phyloP scores from a whole-genome alignment of 331 rosid genomes.

The Pyrus hybrid region DNA sequence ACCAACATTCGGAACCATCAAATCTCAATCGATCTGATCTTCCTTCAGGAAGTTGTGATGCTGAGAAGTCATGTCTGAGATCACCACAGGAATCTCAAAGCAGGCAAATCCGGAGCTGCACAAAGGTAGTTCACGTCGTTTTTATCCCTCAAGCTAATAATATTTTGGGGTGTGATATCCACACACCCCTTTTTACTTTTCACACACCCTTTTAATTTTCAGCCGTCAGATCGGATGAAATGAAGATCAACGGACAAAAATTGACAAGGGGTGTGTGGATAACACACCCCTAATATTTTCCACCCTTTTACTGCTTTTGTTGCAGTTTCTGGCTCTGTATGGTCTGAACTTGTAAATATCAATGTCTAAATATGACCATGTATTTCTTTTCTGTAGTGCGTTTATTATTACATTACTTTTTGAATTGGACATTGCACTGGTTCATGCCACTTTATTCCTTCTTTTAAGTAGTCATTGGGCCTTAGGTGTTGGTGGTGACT shows the following conservation, averaged over 20 bases:
- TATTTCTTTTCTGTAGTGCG: not conserved
- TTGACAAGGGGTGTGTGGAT: too few relatives aligned
- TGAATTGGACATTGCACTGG: not conserved
- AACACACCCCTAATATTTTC: not conserved
- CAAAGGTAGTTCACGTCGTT: constrained; percentile 54
- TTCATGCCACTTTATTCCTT: not conserved
- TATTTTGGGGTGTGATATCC: not conserved
- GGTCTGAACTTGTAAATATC: not conserved
- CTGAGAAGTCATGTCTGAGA: constrained; percentile 76
- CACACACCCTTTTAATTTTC: too few relatives aligned
- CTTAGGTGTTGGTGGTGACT: constrained; percentile 11
- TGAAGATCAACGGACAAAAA: too few relatives aligned
- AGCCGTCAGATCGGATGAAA: too few relatives aligned
- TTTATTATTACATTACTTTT: not conserved
- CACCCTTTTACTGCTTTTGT: not conserved
- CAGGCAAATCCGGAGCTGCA: constrained; percentile 95
- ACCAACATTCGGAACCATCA: constrained; percentile 85
- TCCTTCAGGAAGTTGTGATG: constrained; percentile 82
- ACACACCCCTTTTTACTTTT: too few relatives aligned
- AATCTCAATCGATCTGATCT: constrained; percentile 63
- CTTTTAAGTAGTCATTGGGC: not conserved
- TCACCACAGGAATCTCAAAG: constrained; percentile 84
- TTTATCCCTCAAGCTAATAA: not conserved
- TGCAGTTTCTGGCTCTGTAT: not conserved
- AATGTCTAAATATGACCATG: not conserved